Evolutionary conservation across 139 green algal genomes (phyloP).

Genomic region (Haematococcus lacustris): DNA sequence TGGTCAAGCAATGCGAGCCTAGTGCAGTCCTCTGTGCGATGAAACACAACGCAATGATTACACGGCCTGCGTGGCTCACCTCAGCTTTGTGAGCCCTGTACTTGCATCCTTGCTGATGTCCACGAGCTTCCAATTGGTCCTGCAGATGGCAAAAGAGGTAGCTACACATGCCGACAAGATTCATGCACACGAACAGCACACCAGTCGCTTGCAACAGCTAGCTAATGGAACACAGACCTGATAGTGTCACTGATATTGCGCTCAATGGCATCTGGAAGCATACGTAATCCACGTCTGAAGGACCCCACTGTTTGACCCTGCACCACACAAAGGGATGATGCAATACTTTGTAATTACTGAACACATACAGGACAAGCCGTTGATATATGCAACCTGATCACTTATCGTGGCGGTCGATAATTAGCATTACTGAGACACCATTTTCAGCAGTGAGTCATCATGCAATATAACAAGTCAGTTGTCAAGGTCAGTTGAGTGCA

Average conservation of each 20-base stretch:
- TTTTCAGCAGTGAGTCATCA: too few species aligned
- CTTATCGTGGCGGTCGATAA: too few species aligned
- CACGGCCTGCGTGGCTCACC: too few species aligned
- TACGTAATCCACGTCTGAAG: constrained; percentile 83
- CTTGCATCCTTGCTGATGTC: constrained; percentile 41
- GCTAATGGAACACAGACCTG: constrained; percentile 32
- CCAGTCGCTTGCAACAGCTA: too few species aligned
- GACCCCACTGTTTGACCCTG: constrained; percentile 73
- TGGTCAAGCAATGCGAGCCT: neutral
- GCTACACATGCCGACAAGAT: too few species aligned
- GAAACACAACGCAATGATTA: neutral
- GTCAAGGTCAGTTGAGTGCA: too few species aligned
- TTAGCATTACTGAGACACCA: too few species aligned
- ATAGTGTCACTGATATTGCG: constrained; percentile 52
- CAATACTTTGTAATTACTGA: too few species aligned
- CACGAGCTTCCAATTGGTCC: constrained; percentile 81
- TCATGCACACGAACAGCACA: too few species aligned
- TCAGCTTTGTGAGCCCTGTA: constrained; percentile 8
- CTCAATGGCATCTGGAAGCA: constrained; percentile 85
- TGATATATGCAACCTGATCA: too few species aligned
- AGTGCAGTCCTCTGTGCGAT: neutral
- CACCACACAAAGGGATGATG: neutral
- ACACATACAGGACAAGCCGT: too few species aligned
- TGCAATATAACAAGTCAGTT: too few species aligned
- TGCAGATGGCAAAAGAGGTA: neutral